These are phyloP conservation scores for Aureobasidium namibiae DNA, from an alignment of 2,329 filamentous ascomycete genomes.

Conservation along the genomic window DNA sequence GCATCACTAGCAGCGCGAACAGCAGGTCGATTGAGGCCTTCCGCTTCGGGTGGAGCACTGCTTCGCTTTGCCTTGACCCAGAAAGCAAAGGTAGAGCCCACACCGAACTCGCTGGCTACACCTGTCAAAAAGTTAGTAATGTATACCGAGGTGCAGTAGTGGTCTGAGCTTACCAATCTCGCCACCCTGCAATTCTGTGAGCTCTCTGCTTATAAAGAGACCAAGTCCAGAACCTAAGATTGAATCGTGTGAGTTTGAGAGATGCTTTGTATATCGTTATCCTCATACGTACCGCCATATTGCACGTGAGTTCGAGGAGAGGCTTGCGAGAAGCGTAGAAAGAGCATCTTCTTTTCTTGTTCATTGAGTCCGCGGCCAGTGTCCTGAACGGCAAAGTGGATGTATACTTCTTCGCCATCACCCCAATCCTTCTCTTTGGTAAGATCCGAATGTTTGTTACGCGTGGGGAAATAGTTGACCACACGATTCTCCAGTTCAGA, in stretches of 20 bases:
- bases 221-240: conserved; percentile 70
- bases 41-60: conserved; percentile 21
- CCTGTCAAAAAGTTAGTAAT: conserved; percentile 23
- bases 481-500: conserved; percentile 32
- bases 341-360: conserved; percentile 65
- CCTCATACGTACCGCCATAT: no score
- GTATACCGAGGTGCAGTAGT: neutral
- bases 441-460: conserved; percentile 39
- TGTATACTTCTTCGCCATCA: conserved; percentile 53
- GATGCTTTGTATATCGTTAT: no score
- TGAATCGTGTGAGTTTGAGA: no score
- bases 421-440: conserved; percentile 59
- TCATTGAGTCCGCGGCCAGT: conserved; percentile 66
- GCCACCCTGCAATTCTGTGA: conserved; percentile 75
- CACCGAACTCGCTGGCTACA: conserved; percentile 57
- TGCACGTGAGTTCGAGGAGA: conserved; percentile 68
- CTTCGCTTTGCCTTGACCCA: conserved; percentile 62
- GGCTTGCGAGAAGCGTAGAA: conserved; percentile 71
- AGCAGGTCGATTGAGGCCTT: neutral
- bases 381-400: conserved; percentile 68
- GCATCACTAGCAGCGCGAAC: conserved; percentile 13
- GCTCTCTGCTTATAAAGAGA: conserved; percentile 67
- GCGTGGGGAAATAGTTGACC: conserved; percentile 56
- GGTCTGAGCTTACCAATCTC: conserved; percentile 48
- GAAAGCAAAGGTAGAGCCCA: conserved; percentile 68